These are phyloP conservation scores for Fusarium liriodendri DNA, from an alignment of 2,329 filamentous ascomycete species.

Conservation along the genomic window DNA sequence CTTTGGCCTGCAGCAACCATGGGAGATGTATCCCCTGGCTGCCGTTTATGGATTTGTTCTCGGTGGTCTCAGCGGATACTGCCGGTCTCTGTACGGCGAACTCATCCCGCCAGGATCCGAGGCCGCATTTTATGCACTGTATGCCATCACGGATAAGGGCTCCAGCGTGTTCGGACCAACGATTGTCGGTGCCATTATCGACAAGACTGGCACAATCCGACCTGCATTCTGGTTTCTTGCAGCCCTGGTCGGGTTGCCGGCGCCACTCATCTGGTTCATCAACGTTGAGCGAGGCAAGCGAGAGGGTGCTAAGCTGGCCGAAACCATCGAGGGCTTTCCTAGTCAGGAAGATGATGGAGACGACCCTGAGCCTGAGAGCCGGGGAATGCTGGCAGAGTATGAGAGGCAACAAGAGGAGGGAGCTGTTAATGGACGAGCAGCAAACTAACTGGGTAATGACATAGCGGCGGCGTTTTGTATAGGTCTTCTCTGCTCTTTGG, in stretches of 20 bases:
- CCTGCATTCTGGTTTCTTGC: conserved; percentile 95
- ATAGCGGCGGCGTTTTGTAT: conserved; percentile 42
- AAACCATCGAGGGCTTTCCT: conserved; percentile 67
- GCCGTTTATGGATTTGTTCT: conserved; percentile 93
- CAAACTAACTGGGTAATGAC: conserved; percentile 18
- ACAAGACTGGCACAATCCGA: conserved; percentile 81
- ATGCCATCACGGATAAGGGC: conserved; percentile 97
- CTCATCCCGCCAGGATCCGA: conserved; percentile 94
- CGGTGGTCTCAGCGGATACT: conserved; percentile 92
- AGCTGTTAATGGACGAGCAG: conserved; percentile 13
- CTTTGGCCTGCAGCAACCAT: conserved; percentile 88
- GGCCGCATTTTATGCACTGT: conserved; percentile 95
- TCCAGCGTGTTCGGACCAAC: conserved; percentile 93
- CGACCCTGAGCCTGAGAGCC: conserved; percentile 37
- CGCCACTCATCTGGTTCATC: conserved; percentile 86
- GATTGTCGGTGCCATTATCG: conserved; percentile 93
- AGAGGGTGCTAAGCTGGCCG: conserved; percentile 74
- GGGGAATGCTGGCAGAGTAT: conserved; percentile 45
- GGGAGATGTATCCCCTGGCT: conserved; percentile 96
- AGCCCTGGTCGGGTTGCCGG: conserved; percentile 83
- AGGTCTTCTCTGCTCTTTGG: not conserved
- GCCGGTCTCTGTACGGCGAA: conserved; percentile 90
- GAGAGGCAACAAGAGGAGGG: conserved; percentile 38
- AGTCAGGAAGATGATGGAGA: conserved; percentile 33
- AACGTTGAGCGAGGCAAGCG: conserved; percentile 82